phyloP scores from a whole-genome alignment of 106 monocot genomes.

The Xerophyta viscosa region DNA sequence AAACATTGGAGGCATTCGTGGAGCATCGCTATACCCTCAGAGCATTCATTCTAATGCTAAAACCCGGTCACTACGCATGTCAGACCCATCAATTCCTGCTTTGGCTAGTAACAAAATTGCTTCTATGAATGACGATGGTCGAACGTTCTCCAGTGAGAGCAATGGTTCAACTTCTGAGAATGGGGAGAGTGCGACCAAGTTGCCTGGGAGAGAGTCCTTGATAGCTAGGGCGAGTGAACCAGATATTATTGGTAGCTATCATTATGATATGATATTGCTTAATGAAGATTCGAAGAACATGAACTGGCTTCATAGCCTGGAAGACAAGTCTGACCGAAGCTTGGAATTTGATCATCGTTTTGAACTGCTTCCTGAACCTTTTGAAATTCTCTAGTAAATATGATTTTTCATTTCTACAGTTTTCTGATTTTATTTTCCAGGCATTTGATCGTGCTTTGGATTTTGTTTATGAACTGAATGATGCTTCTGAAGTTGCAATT shows the following conservation, averaged over 20 bases:
- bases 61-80: conserved; percentile 25
- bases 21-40: conserved; percentile 80
- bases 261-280: conserved; percentile 74
- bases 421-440: too few relatives aligned
- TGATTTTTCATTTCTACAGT: neutral
- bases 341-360: conserved; percentile 83
- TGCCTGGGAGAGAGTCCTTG: conserved; percentile 28
- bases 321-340: conserved; percentile 74
- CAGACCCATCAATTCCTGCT: conserved; percentile 31
- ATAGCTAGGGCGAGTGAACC: conserved; percentile 37
- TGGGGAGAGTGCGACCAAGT: conserved; percentile 14
- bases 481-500: too few relatives aligned
- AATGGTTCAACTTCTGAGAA: conserved; percentile 28
- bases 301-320: conserved; percentile 78
- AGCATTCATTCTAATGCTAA: conserved; percentile 68
- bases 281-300: conserved; percentile 86
- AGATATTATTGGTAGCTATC: conserved; percentile 62
- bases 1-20: conserved; percentile 61
- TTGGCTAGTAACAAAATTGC: conserved; percentile 11
- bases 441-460: too few relatives aligned
- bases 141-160: conserved; percentile 10
- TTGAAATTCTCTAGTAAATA: conserved; percentile 25
- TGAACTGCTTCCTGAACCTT: conserved; percentile 82
- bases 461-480: too few relatives aligned
- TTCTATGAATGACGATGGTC: conserved; percentile 24